Conservation (phyloP, 176 grass and related monocot genomes). For the Cenchrus americanus region DNA sequence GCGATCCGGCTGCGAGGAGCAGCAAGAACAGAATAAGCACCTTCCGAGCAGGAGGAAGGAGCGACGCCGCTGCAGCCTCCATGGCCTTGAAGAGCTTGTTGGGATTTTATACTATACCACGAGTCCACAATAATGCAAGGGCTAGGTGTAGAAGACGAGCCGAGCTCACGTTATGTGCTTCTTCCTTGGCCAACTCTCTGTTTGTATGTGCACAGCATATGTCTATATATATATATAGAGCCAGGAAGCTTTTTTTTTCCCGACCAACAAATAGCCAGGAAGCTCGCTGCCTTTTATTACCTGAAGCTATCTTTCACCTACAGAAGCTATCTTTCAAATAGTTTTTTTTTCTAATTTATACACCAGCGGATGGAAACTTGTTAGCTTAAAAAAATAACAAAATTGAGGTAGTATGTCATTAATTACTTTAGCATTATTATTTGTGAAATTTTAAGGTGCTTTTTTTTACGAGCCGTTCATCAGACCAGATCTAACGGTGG, state of each 20-base stretch:
- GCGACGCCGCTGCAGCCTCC: background rate
- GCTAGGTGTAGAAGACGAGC: background rate
- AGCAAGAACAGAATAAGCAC: slow-evolving; percentile 11
- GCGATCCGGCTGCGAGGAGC: background rate
- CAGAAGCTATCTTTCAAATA: background rate
- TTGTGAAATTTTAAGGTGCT: no score
- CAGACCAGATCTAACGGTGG: no score
- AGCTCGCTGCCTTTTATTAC: background rate
- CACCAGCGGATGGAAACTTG: no score
- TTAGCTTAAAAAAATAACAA: no score
- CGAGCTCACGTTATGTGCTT: background rate
- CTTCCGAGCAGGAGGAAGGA: slow-evolving; percentile 1
- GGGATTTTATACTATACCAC: background rate
- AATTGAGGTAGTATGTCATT: background rate
- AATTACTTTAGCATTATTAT: background rate
- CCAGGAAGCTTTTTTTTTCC: background rate
- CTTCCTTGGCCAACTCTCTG: background rate
- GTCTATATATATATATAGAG: slow-evolving; percentile 38
- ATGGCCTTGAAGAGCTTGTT: background rate
- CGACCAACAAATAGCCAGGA: background rate
- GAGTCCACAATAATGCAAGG: background rate
- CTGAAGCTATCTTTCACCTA: no score
- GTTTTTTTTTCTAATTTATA: no score
- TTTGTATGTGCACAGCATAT: slow-evolving; percentile 1
- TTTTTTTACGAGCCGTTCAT: no score